These are phyloP conservation scores for Xerocomus minutiporus DNA, from an alignment of 1,284 basidiomycete species.

Conservation along the genomic window DNA sequence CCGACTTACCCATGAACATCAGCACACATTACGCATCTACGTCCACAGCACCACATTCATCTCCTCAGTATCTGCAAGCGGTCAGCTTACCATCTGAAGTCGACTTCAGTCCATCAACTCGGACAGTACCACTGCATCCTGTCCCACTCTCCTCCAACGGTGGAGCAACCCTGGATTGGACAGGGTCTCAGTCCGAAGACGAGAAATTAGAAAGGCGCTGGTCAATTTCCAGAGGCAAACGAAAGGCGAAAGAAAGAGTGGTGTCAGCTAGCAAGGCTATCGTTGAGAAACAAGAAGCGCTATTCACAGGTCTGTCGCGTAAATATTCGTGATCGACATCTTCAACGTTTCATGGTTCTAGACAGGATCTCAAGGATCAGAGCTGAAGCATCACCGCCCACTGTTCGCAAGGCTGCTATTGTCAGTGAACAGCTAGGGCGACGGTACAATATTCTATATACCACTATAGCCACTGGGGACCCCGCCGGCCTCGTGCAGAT, in stretches of 20 bases:
- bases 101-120: slow-evolving; percentile 68
- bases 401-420: slow-evolving; percentile 60
- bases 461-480: slow-evolving; percentile 33
- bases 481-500: slow-evolving; percentile 46
- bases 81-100: slow-evolving; percentile 44
- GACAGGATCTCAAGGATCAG: slow-evolving; percentile 56
- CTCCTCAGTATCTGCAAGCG: slow-evolving; percentile 30
- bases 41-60: slow-evolving; percentile 31
- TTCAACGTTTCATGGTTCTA: slow-evolving; percentile 25
- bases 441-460: slow-evolving; percentile 54
- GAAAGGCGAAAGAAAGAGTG: slow-evolving; percentile 53
- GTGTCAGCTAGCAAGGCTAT: slow-evolving; percentile 40
- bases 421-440: slow-evolving; percentile 61
- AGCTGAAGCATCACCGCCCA: slow-evolving; percentile 45
- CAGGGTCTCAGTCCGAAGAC: slow-evolving; percentile 45
- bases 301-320: slow-evolving; percentile 42
- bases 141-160: slow-evolving; percentile 63
- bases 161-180: slow-evolving; percentile 69
- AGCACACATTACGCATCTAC: slow-evolving; percentile 34
- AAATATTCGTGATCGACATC: slow-evolving; percentile 3
- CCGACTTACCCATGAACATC: slow-evolving; percentile 19
- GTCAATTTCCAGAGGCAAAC: slow-evolving; percentile 54
- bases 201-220: slow-evolving; percentile 57
- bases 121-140: slow-evolving; percentile 42
- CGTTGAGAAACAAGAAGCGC: slow-evolving; percentile 47